Percentiles rank a stretch among this genome's conserved stretches.
These are phyloP conservation scores for Epichloe gansuensis DNA, from an alignment of 2,329 filamentous ascomycete species.

Conservation along the genomic window DNA sequence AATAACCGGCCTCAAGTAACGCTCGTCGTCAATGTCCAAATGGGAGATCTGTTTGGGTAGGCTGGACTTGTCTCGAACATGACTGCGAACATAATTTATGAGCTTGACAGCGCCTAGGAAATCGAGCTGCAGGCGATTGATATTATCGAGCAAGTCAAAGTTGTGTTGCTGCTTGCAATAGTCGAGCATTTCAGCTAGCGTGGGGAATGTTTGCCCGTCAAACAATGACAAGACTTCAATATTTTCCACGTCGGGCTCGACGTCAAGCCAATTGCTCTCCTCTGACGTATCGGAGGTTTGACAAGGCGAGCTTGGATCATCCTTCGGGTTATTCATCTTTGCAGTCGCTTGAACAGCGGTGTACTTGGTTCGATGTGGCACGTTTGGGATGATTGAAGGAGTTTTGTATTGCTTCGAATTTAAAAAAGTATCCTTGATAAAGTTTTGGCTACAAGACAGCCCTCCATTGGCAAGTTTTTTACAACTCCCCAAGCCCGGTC, in stretches of 20 bases:
- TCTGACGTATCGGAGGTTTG: conserved; percentile 21
- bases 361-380: no score
- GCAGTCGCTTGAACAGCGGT: neutral
- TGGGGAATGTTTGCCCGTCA: conserved; percentile 52
- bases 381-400: no score
- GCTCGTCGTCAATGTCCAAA: conserved; percentile 60
- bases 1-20: conserved; percentile 70
- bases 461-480: no score
- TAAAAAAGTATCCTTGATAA: no score
- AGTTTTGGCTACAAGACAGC: no score
- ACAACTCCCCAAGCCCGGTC: no score
- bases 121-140: conserved; percentile 49
- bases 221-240: conserved; percentile 56
- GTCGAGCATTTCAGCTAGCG: conserved; percentile 52
- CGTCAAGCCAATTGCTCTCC: conserved; percentile 39
- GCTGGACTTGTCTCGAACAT: conserved; percentile 29
- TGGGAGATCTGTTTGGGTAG: conserved; percentile 47
- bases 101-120: conserved; percentile 64
- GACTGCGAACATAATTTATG: conserved; percentile 54
- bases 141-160: conserved; percentile 54
- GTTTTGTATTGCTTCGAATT: no score
- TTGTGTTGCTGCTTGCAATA: conserved; percentile 53
- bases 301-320: conserved; percentile 8
- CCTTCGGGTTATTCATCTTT: neutral
- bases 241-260: conserved; percentile 51